A percentile compares a stretch with the other conserved stretches of the same genome.
Conservation (phyloP, 768 basidiomycete species). For the Collybia sp. region DNA sequence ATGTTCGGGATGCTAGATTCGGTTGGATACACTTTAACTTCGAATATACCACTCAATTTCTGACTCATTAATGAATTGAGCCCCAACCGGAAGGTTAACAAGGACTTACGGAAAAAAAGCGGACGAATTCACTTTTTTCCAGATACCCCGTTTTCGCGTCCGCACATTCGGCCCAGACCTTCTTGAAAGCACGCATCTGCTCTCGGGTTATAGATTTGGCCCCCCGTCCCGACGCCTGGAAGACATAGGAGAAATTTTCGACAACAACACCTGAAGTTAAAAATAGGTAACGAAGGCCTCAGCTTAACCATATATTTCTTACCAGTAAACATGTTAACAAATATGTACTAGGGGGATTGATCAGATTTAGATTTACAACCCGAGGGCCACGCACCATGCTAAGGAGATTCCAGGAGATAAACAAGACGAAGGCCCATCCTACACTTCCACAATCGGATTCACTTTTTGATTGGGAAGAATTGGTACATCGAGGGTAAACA, state of each 20-base stretch:
- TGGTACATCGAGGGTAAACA: slow-evolving; percentile 78
- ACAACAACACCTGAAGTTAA: slow-evolving; percentile 73
- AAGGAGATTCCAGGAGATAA: slow-evolving; percentile 92
- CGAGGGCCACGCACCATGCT: slow-evolving; percentile 69
- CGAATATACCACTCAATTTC: slow-evolving; percentile 85
- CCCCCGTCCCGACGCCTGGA: slow-evolving; percentile 80
- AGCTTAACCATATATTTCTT: slow-evolving; percentile 6
- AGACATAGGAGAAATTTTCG: slow-evolving; percentile 94
- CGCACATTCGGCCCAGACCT: slow-evolving; percentile 86
- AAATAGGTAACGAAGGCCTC: neutral
- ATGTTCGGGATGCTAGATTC: slow-evolving; percentile 64
- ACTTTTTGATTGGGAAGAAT: slow-evolving; percentile 32
- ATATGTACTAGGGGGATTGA: slow-evolving; percentile 67
- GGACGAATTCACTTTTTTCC: slow-evolving; percentile 61
- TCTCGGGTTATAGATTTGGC: slow-evolving; percentile 80
- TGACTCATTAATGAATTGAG: slow-evolving; percentile 21
- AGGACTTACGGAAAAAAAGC: slow-evolving; percentile 74
- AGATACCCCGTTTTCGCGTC: slow-evolving; percentile 76
- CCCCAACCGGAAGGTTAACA: neutral
- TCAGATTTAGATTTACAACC: neutral
- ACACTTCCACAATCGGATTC: slow-evolving; percentile 87
- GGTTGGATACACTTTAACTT: slow-evolving; percentile 77
- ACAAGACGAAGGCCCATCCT: slow-evolving; percentile 79
- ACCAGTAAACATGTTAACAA: slow-evolving; percentile 95
- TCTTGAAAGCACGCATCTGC: slow-evolving; percentile 93